Percentiles rank a stretch among this genome's conserved stretches.
Evolutionary conservation across 169 alveolate species (phyloP).

Genomic region (Cryptosporidium ryanae): DNA sequence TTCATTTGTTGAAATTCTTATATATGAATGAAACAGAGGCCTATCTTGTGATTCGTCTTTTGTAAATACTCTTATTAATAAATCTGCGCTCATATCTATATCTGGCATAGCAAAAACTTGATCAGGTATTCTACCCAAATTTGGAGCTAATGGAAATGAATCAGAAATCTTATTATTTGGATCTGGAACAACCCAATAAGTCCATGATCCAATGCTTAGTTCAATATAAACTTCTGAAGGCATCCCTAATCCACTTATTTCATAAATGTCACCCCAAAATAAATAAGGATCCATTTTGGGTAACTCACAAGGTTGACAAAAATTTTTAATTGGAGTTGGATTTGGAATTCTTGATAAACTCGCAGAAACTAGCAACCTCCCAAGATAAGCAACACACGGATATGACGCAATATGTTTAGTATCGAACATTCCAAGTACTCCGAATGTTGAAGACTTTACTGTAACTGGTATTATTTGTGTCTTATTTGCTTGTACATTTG

Average conservation of each 20-base stretch:
- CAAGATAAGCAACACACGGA: constrained; percentile 72
- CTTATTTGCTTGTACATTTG: constrained; percentile 12
- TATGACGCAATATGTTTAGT: constrained; percentile 31
- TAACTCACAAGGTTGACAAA: constrained; percentile 46
- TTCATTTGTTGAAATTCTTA: constrained; percentile 59
- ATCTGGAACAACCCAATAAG: constrained; percentile 71
- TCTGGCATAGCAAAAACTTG: constrained; percentile 68
- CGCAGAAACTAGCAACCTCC: constrained; percentile 69
- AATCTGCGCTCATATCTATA: constrained; percentile 71
- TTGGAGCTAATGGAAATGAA: constrained; percentile 52
- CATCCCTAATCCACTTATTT: constrained; percentile 55
- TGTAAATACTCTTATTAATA: constrained; percentile 46
- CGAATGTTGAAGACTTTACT: constrained; percentile 24
- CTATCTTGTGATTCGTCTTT: constrained; percentile 64
- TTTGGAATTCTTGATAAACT: constrained; percentile 69
- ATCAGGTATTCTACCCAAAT: constrained; percentile 67
- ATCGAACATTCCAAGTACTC: constrained; percentile 66
- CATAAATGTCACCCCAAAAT: constrained; percentile 73
- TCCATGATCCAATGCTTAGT: constrained; percentile 70
- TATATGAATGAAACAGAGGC: constrained; percentile 70
- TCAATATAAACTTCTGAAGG: constrained; percentile 71
- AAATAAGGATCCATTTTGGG: constrained; percentile 60
- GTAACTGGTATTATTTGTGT: constrained; percentile 6
- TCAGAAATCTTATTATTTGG: constrained; percentile 49
- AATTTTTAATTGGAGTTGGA: constrained; percentile 66